A percentile compares a stretch with the other conserved stretches of the same genome.
Evolutionary conservation across 371 early-diverging fungal genomes (phyloP).

Genomic region (Mortierella sp.): DNA sequence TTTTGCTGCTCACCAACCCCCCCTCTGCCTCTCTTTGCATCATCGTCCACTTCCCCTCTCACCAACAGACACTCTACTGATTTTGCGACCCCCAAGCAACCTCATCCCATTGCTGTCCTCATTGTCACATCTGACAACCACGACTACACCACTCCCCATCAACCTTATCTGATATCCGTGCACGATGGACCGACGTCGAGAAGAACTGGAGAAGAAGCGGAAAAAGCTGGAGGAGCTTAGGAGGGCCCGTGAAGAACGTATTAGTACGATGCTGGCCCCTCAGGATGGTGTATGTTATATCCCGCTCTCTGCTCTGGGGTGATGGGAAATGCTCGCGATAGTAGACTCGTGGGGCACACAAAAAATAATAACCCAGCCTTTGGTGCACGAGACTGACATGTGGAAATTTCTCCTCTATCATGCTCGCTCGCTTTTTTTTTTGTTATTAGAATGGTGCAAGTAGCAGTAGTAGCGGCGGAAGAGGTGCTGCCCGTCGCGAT

Average conservation of each 20-base stretch:
- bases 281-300: conserved; percentile 36
- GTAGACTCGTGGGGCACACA: no score
- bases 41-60: no score
- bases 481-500: conserved; percentile 56
- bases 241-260: conserved; percentile 85
- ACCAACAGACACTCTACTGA: no score
- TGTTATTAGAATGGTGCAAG: no score
- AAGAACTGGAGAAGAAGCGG: conserved; percentile 91
- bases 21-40: no score
- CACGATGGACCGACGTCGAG: conserved; percentile 77
- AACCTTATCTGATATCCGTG: neutral
- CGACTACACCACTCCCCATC: neutral
- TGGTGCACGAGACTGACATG: conserved; percentile 39
- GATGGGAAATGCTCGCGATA: no score
- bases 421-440: neutral
- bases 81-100: no score
- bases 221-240: conserved; percentile 91
- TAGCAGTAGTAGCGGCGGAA: conserved; percentile 25
- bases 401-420: conserved; percentile 2
- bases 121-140: neutral
- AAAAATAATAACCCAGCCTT: neutral
- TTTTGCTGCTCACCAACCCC: no score
- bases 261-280: conserved; percentile 59
- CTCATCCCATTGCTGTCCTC: neutral
- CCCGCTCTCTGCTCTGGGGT: no score